Evolutionary conservation across 2,329 filamentous ascomycete genomes (phyloP), one percentile per base, ranked within the genome.

Genomic region (Trichoderma breve): DNA sequence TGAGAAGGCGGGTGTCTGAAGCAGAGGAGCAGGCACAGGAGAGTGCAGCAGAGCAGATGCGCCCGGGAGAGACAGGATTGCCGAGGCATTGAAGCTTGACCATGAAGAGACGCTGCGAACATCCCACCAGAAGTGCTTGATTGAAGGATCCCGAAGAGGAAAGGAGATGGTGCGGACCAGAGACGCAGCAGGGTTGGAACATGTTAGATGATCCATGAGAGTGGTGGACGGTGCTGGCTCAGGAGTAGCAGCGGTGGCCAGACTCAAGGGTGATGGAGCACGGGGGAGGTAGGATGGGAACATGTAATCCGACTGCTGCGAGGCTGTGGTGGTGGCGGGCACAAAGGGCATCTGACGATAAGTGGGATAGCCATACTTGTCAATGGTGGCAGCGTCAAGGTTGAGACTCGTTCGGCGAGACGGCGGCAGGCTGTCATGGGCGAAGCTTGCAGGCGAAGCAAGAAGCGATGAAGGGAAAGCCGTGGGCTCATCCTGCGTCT

Each of bases 71-170:
- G 89, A 85, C 75, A 91, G 86, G 79, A 98, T 91, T 71, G 91
- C 90, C 69, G 86, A 81, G 12, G 93, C 84, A 75, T 89, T 93
- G 87, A 98, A 98, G 76, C 89, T 88, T 66, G 88, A 88, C 95
- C 95, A 98, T 73, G 90, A 88, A 74, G 93, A 90, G 75, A 98
- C 86, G 80, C 97, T 95, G 76, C 95, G 92, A 72, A 97, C 88
- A 78, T 98, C 95, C 93, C 94, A 98, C 95, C 95, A 98, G 82
- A 95, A 97, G 84, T 97, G 91, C 80, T 91, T 93, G 77, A 88
- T 91, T 82, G 86, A 88, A 78, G 86, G 90, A 80, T 90, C 92
- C 74, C 86, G 89, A 77, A 86, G 85, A 74, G 83, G 90, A 79
- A 92, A 91, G 73, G 92, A 93, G 75, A 95, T 89, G 75, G 91